Evolutionary conservation across 331 rosid species (phyloP), one percentile per base, ranked within the genome.

Genomic region (Malus hybrid): DNA sequence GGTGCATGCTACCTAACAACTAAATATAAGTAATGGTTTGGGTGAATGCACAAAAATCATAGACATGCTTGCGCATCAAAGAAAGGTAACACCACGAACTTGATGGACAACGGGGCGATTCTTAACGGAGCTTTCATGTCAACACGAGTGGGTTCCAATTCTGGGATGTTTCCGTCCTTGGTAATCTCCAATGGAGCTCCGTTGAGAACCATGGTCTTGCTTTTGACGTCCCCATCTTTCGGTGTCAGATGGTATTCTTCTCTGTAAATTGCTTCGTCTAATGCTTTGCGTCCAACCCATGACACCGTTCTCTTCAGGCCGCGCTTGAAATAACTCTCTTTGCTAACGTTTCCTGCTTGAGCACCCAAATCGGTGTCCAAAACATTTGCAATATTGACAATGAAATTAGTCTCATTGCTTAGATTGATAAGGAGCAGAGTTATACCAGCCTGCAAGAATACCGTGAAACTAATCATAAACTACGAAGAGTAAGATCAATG

Each of bases 231-330:
- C 39, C 83, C 87, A 27, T 80, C 84, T 80, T 82, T 78, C 1
- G 99, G 83, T 52, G 99, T 89, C 85, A 94, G 80, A 81, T 86
- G 94, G 77, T 92, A 94, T 73, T 94, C 99, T 65, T 94, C 95
- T 78, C 99, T 86, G 85, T 68, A 55, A 29, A 84, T 67, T 50
- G 92, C 74, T 42, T 70, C 86, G 29, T 80, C 89, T 65, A 91
- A 89, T 50, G 91, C 90, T 85, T 86, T 86, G 74, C 77, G 72
- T 80, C 99, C 99, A 62, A 90, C 87, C 99, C 99, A 94, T 4
- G 93, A 80, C 71, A 92, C 88, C 50, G 92, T 36, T 80, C 76
- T 88, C 93, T 90, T 94, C 52, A 91, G 84, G 70, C 80, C 69
- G 39, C 69, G 66, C 59, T 70, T 20, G 78, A 92, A 69, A 16